Evolutionary conservation across 2,329 filamentous ascomycete genomes (phyloP).

Genomic region (Hypoxylon sp.): DNA sequence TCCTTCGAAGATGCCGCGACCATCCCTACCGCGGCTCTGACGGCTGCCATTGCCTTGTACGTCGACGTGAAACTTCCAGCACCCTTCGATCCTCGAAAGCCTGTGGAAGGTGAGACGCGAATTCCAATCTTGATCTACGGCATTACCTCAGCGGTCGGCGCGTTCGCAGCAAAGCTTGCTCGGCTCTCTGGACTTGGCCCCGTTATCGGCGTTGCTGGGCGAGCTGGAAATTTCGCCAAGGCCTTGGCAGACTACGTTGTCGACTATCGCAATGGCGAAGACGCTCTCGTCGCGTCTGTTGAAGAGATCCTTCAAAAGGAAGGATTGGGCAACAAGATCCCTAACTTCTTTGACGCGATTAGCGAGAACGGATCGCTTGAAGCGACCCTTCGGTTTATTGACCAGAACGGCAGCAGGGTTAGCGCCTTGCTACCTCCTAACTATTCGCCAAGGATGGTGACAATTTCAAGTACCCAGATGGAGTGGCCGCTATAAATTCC

Average conservation of each 20-base stretch:
- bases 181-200: conserved; percentile 40
- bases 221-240: conserved; percentile 30
- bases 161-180: conserved; percentile 40
- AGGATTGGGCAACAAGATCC: conserved; percentile 29
- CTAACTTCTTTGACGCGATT: conserved; percentile 42
- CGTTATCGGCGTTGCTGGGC: conserved; percentile 43
- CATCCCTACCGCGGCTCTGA: conserved; percentile 62
- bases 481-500: conserved; percentile 32
- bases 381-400: conserved; percentile 33
- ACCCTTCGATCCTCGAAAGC: conserved; percentile 48
- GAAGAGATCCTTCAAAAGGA: conserved; percentile 37
- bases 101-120: conserved; percentile 6
- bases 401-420: conserved; percentile 26
- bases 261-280: conserved; percentile 42
- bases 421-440: conserved; percentile 39
- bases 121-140: conserved; percentile 41
- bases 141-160: conserved; percentile 39
- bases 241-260: conserved; percentile 39
- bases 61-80: conserved; percentile 56
- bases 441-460: conserved; percentile 34
- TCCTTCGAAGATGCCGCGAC: conserved; percentile 61
- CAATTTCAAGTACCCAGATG: conserved; percentile 37
- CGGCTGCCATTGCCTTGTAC: conserved; percentile 59
- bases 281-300: conserved; percentile 28
- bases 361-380: conserved; percentile 43